phyloP scores from a whole-genome alignment of 2,329 filamentous ascomycete species.

The Zelopaecilomyces penicillatus region DNA sequence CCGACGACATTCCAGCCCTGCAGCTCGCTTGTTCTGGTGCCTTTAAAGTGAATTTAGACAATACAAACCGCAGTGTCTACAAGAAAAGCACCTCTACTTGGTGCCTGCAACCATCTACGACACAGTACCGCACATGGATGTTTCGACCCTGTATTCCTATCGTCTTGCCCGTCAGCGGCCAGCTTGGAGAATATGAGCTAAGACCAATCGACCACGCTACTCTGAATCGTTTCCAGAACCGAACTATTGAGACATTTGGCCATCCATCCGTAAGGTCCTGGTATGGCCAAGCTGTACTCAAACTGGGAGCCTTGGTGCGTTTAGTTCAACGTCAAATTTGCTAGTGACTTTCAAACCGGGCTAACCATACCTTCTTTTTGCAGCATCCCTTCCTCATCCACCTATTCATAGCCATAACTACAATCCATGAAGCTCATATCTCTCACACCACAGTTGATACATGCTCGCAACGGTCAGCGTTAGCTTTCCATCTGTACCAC shows the following conservation, averaged over 20 bases:
- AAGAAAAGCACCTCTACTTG: background rate
- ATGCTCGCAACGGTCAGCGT: constrained; percentile 20
- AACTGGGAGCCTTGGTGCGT: constrained; percentile 32
- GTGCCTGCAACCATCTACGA: constrained; percentile 7
- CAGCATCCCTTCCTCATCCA: constrained; percentile 48
- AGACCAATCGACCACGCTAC: constrained; percentile 24
- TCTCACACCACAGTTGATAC: constrained; percentile 8
- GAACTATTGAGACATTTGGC: constrained; percentile 34
- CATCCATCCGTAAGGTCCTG: constrained; percentile 19
- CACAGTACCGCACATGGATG: constrained; percentile 5
- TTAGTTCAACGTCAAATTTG: constrained; percentile 2
- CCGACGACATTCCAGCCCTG: constrained; percentile 13
- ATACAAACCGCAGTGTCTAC: background rate
- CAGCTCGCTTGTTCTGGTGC: constrained; percentile 14
- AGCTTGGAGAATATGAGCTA: constrained; percentile 20
- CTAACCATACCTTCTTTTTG: background rate
- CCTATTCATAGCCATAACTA: constrained; percentile 41
- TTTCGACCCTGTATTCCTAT: constrained; percentile 12
- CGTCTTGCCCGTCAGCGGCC: constrained; percentile 14
- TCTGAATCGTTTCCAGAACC: constrained; percentile 33
- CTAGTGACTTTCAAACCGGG: constrained; percentile 6
- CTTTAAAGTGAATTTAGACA: constrained; percentile 11
- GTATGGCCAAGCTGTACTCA: constrained; percentile 27
- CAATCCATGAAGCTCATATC: constrained; percentile 44
- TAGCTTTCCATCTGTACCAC: constrained; percentile 39